A percentile compares a stretch with the other conserved stretches of the same genome.
phyloP scores from a whole-genome alignment of 2,329 filamentous ascomycete species.

The Colletotrichum viniferum region DNA sequence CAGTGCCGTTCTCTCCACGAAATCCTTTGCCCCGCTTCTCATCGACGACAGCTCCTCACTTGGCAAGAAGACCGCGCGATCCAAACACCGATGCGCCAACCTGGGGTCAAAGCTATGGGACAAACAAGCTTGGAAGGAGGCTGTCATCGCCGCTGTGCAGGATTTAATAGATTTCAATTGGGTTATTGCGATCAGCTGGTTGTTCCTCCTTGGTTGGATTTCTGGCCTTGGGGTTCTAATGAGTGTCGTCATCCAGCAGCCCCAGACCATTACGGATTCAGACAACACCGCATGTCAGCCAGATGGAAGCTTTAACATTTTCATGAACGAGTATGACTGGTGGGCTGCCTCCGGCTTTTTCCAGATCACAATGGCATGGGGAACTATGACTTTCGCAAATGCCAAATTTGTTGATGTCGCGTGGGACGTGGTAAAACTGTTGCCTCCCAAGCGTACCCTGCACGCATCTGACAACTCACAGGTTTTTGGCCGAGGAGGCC shows the following conservation, averaged over 20 bases:
- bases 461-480: neutral
- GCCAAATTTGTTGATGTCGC: constrained; percentile 31
- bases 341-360: constrained; percentile 25
- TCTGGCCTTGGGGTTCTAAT: neutral
- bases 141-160: neutral
- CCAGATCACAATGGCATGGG: constrained; percentile 23
- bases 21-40: neutral
- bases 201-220: neutral
- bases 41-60: neutral
- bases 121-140: neutral
- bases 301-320: constrained; percentile 18
- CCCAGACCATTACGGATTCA: neutral
- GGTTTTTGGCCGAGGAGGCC: constrained; percentile 31
- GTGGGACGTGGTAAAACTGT: constrained; percentile 28
- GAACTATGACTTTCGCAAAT: constrained; percentile 25
- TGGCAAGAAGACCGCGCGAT: neutral
- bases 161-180: neutral
- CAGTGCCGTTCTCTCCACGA: neutral
- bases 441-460: neutral
- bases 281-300: constrained; percentile 10
- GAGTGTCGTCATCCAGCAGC: neutral
- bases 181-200: neutral
- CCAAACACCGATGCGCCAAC: neutral
- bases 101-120: neutral
- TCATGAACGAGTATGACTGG: neutral